These are phyloP conservation scores for Hericium coralloides DNA, from an alignment of 768 basidiomycete genomes.

Conservation along the genomic window DNA sequence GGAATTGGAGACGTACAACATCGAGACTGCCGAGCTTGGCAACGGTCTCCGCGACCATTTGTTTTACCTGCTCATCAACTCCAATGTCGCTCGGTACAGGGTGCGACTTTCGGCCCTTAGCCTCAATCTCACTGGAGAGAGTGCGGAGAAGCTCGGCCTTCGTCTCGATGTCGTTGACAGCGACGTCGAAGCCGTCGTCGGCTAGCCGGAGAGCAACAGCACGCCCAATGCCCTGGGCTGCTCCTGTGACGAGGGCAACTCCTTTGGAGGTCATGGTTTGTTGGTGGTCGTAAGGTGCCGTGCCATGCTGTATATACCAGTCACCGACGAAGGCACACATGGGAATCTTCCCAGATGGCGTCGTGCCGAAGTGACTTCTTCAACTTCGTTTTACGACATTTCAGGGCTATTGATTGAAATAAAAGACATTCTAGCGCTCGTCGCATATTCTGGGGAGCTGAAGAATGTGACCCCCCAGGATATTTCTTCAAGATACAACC, in stretches of 20 bases:
- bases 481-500: no score
- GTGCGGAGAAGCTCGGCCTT: not conserved
- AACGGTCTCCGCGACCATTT: not conserved
- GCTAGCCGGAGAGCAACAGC: constrained; percentile 40
- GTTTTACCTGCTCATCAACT: not conserved
- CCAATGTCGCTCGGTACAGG: not conserved
- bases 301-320: no score
- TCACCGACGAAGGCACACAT: no score
- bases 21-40: not conserved
- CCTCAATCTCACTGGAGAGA: not conserved
- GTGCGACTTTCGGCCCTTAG: not conserved
- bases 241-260: constrained; percentile 37
- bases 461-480: no score
- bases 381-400: no score
- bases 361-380: no score
- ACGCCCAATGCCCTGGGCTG: constrained; percentile 38
- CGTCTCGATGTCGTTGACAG: constrained; percentile 29
- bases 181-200: constrained; percentile 36
- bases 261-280: not conserved
- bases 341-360: no score
- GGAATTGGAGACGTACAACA: not conserved
- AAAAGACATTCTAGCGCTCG: no score
- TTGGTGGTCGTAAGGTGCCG: no score
- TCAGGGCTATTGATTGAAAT: no score
- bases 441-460: no score